Base-by-base conservation (phyloP, 345 rosid genomes). In the Reutealis trisperma region DNA sequence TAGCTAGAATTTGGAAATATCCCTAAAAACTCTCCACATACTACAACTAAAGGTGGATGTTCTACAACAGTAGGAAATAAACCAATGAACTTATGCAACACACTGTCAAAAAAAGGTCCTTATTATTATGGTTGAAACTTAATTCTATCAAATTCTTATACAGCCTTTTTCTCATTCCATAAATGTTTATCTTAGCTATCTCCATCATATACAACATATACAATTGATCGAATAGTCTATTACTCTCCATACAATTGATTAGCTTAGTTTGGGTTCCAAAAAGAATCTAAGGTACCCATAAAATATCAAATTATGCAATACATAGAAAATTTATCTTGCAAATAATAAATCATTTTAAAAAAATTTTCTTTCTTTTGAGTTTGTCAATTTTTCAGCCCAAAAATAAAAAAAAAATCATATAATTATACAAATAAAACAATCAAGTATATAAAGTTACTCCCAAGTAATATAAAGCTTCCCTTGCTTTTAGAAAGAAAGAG, bases 1-100 rank as follows among this genome's bases (percentile, higher is more conserved):
- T 0, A 0, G 82, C 97, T 93, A n/a, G 94, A 93, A 83, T 89
- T 91, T 0, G 98, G 89, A n/a, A 93, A 83, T 49, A 96, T 18
- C 73, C 99, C 99, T 1, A 97, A 93, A 83, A 93, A 92, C 61
- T 98, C 99, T 41, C 98, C 99, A 25, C 88, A 90, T 25, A 98
- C 99, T 2, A 96, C 67, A 34, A 96, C 85, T 24, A 79, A 75
- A n/a, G 99, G 98, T 42, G 78, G 61, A 32, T 82, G 72, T 58
- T 97, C 99, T 96, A 89, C 90, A 82, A 78, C 24, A 24, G 65
- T n/a, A n/a, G 32, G 6, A 41, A 63, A 1, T 5, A 30, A 63
- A 45, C 1, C 30, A 47, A 19, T 37, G 18, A 10, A 32, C 14
- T 24, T 13, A 67, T 19, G 12, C 55, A 58, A n/a, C n/a, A 63